Evolutionary conservation across 2,329 filamentous ascomycete genomes (phyloP).

Genomic region (Cordyceps tenuipes): DNA sequence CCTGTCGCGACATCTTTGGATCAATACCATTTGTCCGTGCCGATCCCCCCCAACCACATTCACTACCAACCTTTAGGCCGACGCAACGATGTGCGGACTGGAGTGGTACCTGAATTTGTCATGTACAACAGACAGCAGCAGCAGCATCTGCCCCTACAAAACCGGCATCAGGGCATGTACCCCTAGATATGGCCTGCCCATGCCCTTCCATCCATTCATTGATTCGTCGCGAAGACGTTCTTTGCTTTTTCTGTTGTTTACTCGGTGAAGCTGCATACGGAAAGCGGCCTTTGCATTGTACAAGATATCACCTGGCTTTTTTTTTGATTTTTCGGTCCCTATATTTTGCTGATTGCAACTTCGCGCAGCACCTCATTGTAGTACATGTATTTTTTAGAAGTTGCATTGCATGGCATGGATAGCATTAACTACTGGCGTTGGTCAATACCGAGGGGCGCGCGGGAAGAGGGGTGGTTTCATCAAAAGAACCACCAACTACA

Average conservation of each 20-base stretch:
- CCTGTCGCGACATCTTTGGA: constrained; percentile 74
- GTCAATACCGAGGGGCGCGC: background rate
- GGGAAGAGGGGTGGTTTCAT: background rate
- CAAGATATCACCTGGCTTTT: constrained; percentile 2
- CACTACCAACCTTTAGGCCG: constrained; percentile 73
- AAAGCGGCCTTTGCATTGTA: background rate
- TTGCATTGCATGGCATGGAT: constrained; percentile 15
- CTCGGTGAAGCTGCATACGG: background rate
- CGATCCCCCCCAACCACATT: constrained; percentile 62
- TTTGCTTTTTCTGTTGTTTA: background rate
- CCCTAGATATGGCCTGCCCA: constrained; percentile 3
- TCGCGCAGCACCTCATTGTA: background rate
- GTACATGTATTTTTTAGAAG: constrained; percentile 8
- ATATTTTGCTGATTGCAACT: background rate
- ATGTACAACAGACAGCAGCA: constrained; percentile 26
- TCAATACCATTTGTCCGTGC: constrained; percentile 54
- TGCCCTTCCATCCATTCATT: background rate
- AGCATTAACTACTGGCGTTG: constrained; percentile 12
- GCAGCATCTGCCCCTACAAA: constrained; percentile 12
- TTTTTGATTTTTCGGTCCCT: constrained; percentile 1
- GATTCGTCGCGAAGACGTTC: background rate
- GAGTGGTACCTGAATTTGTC: constrained; percentile 59
- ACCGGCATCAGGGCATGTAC: constrained; percentile 10
- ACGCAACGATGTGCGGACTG: constrained; percentile 57
- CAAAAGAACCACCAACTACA: background rate